phyloP scores from a whole-genome alignment of 192 early-diverging fungal genomes.

The Coemansia sp. region DNA sequence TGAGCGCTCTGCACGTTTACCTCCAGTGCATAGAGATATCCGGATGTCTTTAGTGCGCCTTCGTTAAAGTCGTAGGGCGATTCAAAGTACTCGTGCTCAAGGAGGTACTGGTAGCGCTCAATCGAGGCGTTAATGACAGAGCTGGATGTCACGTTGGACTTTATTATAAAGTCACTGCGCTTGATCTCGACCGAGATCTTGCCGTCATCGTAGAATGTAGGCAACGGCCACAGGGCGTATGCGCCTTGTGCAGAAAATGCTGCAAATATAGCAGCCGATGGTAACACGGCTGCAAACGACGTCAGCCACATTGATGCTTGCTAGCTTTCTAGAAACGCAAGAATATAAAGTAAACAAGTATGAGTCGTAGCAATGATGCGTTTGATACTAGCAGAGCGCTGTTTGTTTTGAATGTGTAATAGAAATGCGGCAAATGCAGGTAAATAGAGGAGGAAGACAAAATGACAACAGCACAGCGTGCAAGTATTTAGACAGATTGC shows the following conservation, averaged over 20 bases:
- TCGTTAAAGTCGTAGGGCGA: constrained; percentile 54
- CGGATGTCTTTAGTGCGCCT: constrained; percentile 44
- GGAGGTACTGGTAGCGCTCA: constrained; percentile 60
- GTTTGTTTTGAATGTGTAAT: too few relatives aligned
- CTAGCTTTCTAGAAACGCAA: not conserved
- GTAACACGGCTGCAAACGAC: not conserved
- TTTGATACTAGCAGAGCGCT: not conserved
- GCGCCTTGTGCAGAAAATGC: not conserved
- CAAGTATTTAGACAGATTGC: not conserved
- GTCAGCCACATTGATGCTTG: constrained; percentile 3
- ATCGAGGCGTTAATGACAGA: constrained; percentile 59
- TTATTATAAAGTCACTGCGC: constrained; percentile 60
- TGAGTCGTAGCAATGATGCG: not conserved
- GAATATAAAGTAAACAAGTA: not conserved
- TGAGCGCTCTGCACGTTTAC: constrained; percentile 52
- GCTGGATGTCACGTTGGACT: constrained; percentile 62
- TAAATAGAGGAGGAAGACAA: too few relatives aligned
- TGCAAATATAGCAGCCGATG: constrained; percentile 9
- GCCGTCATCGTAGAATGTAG: constrained; percentile 31
- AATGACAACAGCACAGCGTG: not conserved
- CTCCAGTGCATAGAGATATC: constrained; percentile 44
- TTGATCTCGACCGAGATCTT: constrained; percentile 59
- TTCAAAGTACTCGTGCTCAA: constrained; percentile 60
- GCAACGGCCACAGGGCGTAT: constrained; percentile 44
- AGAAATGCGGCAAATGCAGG: too few relatives aligned